phyloP scores from a whole-genome alignment of 805 yeast species.

The Starmera quercuum region DNA sequence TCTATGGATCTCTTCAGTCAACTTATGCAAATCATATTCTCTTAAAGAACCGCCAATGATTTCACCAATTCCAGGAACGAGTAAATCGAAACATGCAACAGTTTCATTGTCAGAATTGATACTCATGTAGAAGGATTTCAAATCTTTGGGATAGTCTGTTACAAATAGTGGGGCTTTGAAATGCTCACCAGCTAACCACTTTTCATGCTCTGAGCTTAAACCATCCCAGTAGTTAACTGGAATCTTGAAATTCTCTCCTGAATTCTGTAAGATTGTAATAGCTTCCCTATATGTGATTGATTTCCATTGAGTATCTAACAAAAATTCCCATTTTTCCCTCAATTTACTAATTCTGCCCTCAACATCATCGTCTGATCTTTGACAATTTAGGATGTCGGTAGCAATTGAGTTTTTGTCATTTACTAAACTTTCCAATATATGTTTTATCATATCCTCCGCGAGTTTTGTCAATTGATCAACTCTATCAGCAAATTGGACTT shows the following conservation, averaged over 20 bases:
- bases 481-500: conserved; percentile 56
- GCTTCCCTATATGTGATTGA: conserved; percentile 74
- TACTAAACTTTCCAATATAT: conserved; percentile 29
- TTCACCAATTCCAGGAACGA: conserved; percentile 91
- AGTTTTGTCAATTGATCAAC: conserved; percentile 56
- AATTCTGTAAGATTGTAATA: conserved; percentile 37
- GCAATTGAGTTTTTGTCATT: conserved; percentile 18
- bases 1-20: conserved; percentile 41
- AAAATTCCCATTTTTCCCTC: conserved; percentile 47
- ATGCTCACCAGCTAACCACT: conserved; percentile 70
- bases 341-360: conserved; percentile 24
- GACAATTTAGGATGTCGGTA: conserved; percentile 19
- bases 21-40: conserved; percentile 50
- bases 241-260: conserved; percentile 28
- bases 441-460: conserved; percentile 64
- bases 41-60: conserved; percentile 91
- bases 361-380: conserved; percentile 30
- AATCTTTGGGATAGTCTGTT: conserved; percentile 71
- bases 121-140: conserved; percentile 93
- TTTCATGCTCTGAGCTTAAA: conserved; percentile 82
- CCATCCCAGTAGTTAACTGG: conserved; percentile 64
- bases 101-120: conserved; percentile 40
- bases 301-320: conserved; percentile 52
- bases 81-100: conserved; percentile 83
- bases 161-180: conserved; percentile 77